Percentiles rank a stretch among this genome's conserved stretches.
Evolutionary conservation across 306 rosid genomes (phyloP).

Genomic region (Rosa chinensis): DNA sequence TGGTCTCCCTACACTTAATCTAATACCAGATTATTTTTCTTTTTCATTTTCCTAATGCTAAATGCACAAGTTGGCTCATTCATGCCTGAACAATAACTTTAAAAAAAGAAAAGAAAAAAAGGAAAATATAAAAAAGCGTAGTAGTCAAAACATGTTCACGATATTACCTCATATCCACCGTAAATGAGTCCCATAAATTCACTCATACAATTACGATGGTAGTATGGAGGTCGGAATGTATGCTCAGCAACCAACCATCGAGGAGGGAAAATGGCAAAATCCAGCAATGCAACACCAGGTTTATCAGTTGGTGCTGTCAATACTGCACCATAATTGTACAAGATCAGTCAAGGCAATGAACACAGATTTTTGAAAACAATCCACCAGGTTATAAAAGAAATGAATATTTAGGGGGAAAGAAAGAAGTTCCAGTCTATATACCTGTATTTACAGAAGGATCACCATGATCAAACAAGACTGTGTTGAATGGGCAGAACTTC

Average conservation of each 20-base stretch:
- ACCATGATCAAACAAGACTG: constrained; percentile 80
- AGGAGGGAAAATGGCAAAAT: constrained; percentile 90
- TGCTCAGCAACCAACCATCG: constrained; percentile 97
- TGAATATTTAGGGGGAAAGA: background rate
- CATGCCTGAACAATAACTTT: background rate
- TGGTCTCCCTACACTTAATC: background rate
- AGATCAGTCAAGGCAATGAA: constrained; percentile 9
- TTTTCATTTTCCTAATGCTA: background rate
- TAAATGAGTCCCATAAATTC: constrained; percentile 95
- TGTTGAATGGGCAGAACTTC: constrained; percentile 92
- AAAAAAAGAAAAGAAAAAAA: too few relatives aligned
- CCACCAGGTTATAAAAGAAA: background rate
- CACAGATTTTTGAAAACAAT: background rate
- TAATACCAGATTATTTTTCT: background rate
- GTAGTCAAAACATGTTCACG: background rate
- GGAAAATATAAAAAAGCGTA: background rate
- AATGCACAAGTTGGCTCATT: background rate
- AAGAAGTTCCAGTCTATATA: constrained; percentile 13
- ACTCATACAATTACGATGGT: constrained; percentile 98
- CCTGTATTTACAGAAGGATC: constrained; percentile 97
- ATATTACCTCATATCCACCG: constrained; percentile 86
- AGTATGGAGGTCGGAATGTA: constrained; percentile 97
- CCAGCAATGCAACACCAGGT: constrained; percentile 92
- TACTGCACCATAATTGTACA: constrained; percentile 43
- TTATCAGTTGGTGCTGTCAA: constrained; percentile 91